Evolutionary conservation across 2,329 filamentous ascomycete genomes (phyloP).

Genomic region (Exophiala dermatitidis): DNA sequence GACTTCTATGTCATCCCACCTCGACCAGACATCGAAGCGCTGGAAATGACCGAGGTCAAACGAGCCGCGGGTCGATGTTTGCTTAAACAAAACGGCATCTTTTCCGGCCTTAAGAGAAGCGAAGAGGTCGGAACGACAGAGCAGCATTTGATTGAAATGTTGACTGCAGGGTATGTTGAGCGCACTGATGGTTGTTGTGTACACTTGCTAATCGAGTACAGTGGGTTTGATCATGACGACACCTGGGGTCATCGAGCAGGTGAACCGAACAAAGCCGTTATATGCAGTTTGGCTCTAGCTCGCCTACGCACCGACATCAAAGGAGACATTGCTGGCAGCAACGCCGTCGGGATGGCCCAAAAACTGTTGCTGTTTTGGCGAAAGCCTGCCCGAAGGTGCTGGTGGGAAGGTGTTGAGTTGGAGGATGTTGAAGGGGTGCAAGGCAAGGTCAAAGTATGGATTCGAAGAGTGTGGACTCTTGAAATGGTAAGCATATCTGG

Average conservation of each 20-base stretch:
- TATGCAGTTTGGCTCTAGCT: conserved; percentile 90
- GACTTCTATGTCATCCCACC: conserved; percentile 98
- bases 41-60: conserved; percentile 95
- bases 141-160: conserved; percentile 97
- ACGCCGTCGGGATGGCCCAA: conserved; percentile 93
- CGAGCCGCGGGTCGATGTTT: conserved; percentile 81
- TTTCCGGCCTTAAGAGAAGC: conserved; percentile 87
- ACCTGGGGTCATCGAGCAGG: conserved; percentile 93
- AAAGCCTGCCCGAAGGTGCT: conserved; percentile 90
- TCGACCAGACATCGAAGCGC: conserved; percentile 69
- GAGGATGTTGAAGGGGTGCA: conserved; percentile 83
- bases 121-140: conserved; percentile 95
- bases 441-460: conserved; percentile 94
- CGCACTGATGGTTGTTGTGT: neutral
- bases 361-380: conserved; percentile 97
- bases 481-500: conserved; percentile 64
- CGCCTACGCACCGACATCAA: conserved; percentile 85
- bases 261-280: conserved; percentile 96
- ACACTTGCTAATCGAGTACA: conserved; percentile 34
- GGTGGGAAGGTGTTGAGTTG: conserved; percentile 97
- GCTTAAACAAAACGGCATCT: conserved; percentile 85
- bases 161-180: conserved; percentile 80
- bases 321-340: conserved; percentile 64
- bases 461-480: conserved; percentile 92
- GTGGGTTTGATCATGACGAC: conserved; percentile 94